A percentile compares a stretch with the other conserved stretches of the same genome.
These are phyloP conservation scores for Eruca vesicaria DNA, from an alignment of 441 rosid genomes.

Conservation along the genomic window DNA sequence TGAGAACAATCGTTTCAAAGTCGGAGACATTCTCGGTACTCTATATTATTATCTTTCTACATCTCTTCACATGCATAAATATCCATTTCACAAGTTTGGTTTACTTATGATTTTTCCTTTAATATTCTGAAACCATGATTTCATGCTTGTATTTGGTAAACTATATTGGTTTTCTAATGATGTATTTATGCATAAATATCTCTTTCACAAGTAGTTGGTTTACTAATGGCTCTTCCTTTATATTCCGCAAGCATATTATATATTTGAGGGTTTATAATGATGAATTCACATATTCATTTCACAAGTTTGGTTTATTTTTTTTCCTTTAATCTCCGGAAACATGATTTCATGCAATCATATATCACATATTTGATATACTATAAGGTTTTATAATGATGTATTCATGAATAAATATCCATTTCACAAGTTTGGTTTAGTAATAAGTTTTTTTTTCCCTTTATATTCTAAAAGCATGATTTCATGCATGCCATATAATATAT, in stretches of 20 bases:
- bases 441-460: not conserved
- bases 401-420: not conserved
- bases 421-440: not conserved
- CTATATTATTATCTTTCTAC: not conserved
- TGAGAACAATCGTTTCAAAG: constrained; percentile 37
- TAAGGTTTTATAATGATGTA: not conserved
- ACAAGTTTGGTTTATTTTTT: not conserved
- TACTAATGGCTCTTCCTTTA: not conserved
- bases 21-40: constrained; percentile 49
- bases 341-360: not conserved
- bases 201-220: not conserved
- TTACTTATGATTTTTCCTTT: not conserved
- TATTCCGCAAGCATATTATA: not conserved
- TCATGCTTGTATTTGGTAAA: not conserved
- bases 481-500: no score
- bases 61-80: not conserved
- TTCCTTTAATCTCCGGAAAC: no score
- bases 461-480: not conserved
- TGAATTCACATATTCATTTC: not conserved
- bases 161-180: not conserved
- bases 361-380: not conserved
- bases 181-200: not conserved
- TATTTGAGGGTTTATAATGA: not conserved
- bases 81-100: not conserved
- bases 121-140: not conserved